Base-by-base conservation (phyloP, 169 alveolate genomes). In the Cyclospora cayetanensis region DNA sequence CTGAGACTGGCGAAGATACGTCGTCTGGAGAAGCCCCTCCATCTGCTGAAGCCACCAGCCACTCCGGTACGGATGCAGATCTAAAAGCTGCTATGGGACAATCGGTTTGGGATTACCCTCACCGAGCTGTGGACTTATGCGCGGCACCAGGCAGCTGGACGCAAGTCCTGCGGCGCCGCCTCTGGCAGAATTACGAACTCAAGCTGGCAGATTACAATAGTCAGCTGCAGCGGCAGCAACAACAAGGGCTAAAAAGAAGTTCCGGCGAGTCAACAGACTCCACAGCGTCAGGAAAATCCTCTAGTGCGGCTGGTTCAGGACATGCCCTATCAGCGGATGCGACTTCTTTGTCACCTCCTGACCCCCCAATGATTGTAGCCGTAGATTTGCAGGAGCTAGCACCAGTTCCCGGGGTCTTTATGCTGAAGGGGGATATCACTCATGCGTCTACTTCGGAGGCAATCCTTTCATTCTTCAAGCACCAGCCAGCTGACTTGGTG, bases 71-170 rank as follows among this genome's bases (percentile, higher is more conserved):
- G n/a, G n/a, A n/a, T n/a, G n/a, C n/a, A n/a, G n/a, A n/a, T n/a
- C n/a, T n/a, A n/a, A n/a, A n/a, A n/a, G n/a, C n/a, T n/a, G n/a
- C n/a, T 50, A 18, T n/a, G 22, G 63, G 63, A 50, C 31, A 5
- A 15, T 35, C 37, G 12, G 34, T 72, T 31, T 72, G 52, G 60
- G 52, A 9, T 18, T 53, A 46, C 63, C 87, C 95, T 15, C 97
- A 60, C 37, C 27, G 98, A 90, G 98, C 97, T 39, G 99, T 99
- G 25, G 99, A 99, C 93, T 93, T 99, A 79, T 99, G 99, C 93
- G 99, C 99, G 5, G 99, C 99, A 1, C 99, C 99, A 0, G 99
- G 99, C 18, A 97, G 99, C 91, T 99, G 99, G 99, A 96, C 98
- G 4, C 99, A 98, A 94, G 99, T 98, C 85, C 93, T 91, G 53